These are phyloP conservation scores for Hemisphaericaspora xylofermentans DNA, from an alignment of 1,139 yeast genomes.

Conservation along the genomic window DNA sequence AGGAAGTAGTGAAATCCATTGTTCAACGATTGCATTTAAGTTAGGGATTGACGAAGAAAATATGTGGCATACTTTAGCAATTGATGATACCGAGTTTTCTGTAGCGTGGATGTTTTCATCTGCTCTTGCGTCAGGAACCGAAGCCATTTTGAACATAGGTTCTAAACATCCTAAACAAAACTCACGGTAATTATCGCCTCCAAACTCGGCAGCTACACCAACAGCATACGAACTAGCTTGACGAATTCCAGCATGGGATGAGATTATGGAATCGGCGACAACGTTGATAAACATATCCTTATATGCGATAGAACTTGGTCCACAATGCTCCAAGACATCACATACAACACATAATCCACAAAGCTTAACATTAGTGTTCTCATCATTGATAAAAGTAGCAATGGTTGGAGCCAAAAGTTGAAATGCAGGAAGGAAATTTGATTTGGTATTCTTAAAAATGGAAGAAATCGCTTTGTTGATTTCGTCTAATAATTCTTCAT, in stretches of 20 bases:
- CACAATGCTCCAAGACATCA: constrained; percentile 78
- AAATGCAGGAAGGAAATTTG: constrained; percentile 64
- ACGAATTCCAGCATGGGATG: constrained; percentile 71
- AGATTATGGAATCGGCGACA: constrained; percentile 63
- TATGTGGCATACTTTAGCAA: constrained; percentile 73
- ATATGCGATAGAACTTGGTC: constrained; percentile 62
- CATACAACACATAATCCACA: constrained; percentile 82
- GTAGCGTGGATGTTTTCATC: constrained; percentile 87
- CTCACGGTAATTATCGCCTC: constrained; percentile 63
- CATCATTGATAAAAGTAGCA: constrained; percentile 58
- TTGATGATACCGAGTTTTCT: constrained; percentile 79
- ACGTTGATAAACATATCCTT: constrained; percentile 64
- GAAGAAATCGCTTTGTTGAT: constrained; percentile 76
- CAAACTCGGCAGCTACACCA: constrained; percentile 83
- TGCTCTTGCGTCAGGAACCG: constrained; percentile 80
- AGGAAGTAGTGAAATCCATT: constrained; percentile 84
- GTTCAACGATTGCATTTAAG: constrained; percentile 59
- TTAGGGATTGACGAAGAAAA: constrained; percentile 60
- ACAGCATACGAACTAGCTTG: constrained; percentile 86
- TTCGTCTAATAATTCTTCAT: constrained; percentile 85
- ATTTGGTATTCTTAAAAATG: constrained; percentile 63
- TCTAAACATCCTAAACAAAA: constrained; percentile 69
- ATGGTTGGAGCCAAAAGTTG: constrained; percentile 57
- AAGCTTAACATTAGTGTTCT: constrained; percentile 63
- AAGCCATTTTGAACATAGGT: constrained; percentile 70